Evolutionary conservation across 2,329 filamentous ascomycete species (phyloP), one percentile per base, ranked within the genome.

Genomic region (Penicillium polonicum): DNA sequence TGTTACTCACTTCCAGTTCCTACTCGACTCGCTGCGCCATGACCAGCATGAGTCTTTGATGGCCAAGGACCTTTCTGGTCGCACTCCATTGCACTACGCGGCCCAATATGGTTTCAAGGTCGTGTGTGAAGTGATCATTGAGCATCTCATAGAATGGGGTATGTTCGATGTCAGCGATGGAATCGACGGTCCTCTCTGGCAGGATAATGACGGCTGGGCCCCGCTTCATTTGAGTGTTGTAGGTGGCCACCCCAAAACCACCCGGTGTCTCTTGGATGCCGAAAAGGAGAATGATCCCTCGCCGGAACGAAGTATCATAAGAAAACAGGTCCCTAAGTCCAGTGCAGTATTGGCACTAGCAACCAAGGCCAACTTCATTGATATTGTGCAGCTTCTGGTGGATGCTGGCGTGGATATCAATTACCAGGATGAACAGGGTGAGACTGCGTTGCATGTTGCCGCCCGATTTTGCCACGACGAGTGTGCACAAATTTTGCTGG

Each of bases 21-120:
- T 88, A 8, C 80, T 99, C 5, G 87, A 92, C 46, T 80, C 82
- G 29, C 81, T 99, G 8, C 83, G 80, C 12, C 80, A 83, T 0
- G 78, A 83, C 10, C 93, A 97, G 65, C 85, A 88, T 12, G 63
- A 72, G 13, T 88, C 88, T 0, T 78, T 97, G 12, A 79, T 83
- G 49, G 83, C 84, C 13, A 86, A 83, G 58, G 93, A 97, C 74
- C 82, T 86, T 0, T 89, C 93, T 59, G 92, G 91, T 3, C 88
- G 93, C 5, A 83, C 93, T 15, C 92, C 93, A 1, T 81, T 97
- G 12, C 93, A 97, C 72, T 97, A 97, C 71, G 92, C 92, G 3
- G 93, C 94, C 0, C 92, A 97, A 72, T 96, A 95, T 70, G 94
- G 94, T 2, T 92, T 97, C 66, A 90, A 94, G 4, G 85, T 91